Conservation (phyloP, 495 filamentous ascomycete genomes). For the Podospora bellae-mahoneyi region DNA sequence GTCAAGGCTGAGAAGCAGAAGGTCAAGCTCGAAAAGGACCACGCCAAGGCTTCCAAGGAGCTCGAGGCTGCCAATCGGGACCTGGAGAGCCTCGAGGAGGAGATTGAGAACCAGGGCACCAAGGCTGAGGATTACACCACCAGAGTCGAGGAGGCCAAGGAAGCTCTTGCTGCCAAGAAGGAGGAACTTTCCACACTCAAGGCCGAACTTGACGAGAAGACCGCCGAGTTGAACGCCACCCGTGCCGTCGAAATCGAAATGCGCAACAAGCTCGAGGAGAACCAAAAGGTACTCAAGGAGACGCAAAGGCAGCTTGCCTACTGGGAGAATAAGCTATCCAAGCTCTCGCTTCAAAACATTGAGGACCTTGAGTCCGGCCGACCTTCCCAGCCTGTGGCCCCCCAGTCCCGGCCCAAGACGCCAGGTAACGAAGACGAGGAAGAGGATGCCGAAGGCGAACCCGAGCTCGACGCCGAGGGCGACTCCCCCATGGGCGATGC, state of each 20-base stretch:
- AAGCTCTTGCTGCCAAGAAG: conserved; percentile 73
- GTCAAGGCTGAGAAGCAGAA: conserved; percentile 92
- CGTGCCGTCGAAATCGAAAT: conserved; percentile 93
- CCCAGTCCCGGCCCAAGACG: conserved; percentile 3
- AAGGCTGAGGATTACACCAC: conserved; percentile 68
- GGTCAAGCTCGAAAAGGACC: conserved; percentile 78
- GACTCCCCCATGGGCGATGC: conserved; percentile 25
- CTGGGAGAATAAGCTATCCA: conserved; percentile 85
- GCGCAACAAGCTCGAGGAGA: conserved; percentile 95
- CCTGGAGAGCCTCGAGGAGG: conserved; percentile 68
- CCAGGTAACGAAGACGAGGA: conserved; percentile 16
- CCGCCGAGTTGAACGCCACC: conserved; percentile 81
- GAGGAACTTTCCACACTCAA: conserved; percentile 76
- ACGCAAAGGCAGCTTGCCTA: conserved; percentile 80
- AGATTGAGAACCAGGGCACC: conserved; percentile 69
- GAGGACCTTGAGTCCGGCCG: conserved; percentile 54
- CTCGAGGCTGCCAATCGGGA: conserved; percentile 67
- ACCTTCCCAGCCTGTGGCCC: conserved; percentile 2
- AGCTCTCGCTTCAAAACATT: conserved; percentile 73
- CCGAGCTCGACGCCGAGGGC: conserved; percentile 4
- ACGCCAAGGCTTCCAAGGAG: conserved; percentile 70
- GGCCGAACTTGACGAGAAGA: conserved; percentile 79
- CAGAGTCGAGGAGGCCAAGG: conserved; percentile 82
- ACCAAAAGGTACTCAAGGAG: conserved; percentile 81
- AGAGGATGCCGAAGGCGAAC: conserved; percentile 21